These are phyloP conservation scores for Ophiognomonia clavigignenti-juglandacearum DNA, from an alignment of 2,329 filamentous ascomycete genomes.

Conservation along the genomic window DNA sequence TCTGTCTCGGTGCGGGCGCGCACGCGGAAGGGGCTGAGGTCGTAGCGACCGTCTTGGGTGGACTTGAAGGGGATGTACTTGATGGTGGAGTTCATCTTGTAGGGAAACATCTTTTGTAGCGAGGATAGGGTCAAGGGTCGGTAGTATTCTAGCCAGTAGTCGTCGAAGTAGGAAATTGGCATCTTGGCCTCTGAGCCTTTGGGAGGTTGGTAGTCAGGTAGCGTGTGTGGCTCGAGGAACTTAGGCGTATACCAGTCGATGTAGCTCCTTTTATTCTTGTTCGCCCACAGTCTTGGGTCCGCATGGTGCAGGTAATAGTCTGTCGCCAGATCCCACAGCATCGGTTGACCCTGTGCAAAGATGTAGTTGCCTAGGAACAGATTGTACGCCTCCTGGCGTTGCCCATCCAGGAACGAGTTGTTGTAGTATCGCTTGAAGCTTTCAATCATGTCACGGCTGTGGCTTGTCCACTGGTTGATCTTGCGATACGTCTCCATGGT, in stretches of 20 bases:
- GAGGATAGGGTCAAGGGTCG: conserved; percentile 82
- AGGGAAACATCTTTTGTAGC: conserved; percentile 87
- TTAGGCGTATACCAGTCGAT: conserved; percentile 83
- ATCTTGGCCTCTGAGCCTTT: conserved; percentile 32
- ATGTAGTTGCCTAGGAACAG: conserved; percentile 95
- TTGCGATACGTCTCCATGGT: conserved; percentile 99
- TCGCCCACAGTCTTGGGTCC: conserved; percentile 69
- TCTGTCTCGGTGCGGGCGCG: conserved; percentile 54
- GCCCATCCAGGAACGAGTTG: conserved; percentile 93
- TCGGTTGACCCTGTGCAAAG: conserved; percentile 78
- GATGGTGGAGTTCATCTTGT: conserved; percentile 85
- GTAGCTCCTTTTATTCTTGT: conserved; percentile 63
- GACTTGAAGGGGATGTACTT: conserved; percentile 75
- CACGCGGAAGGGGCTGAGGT: conserved; percentile 83
- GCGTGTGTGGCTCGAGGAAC: conserved; percentile 58
- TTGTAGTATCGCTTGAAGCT: conserved; percentile 99
- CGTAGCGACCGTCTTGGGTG: conserved; percentile 68
- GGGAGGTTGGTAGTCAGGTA: conserved; percentile 44
- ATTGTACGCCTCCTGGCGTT: conserved; percentile 96
- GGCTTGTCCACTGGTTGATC: conserved; percentile 97
- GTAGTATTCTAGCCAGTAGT: conserved; percentile 98
- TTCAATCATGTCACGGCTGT: conserved; percentile 97
- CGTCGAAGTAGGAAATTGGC: conserved; percentile 65
- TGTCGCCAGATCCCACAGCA: conserved; percentile 93
- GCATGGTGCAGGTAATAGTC: conserved; percentile 96